These are phyloP conservation scores for Camellia lanceoleosa DNA, from an alignment of 148 eudicot species.

Conservation along the genomic window DNA sequence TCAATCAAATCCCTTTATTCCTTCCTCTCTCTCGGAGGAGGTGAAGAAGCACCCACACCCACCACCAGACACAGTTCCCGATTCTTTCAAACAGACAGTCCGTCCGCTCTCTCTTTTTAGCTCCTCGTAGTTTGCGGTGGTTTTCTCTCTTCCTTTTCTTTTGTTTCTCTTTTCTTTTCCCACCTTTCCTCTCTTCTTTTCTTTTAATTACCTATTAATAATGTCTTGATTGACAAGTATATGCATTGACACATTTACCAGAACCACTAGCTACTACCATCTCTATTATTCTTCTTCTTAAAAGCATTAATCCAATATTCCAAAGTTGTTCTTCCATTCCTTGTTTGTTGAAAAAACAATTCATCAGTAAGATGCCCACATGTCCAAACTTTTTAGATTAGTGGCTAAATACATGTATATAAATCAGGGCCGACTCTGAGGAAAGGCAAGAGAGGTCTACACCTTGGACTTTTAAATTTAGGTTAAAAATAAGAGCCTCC, in stretches of 20 bases:
- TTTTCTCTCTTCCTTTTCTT: slow-evolving; percentile 16
- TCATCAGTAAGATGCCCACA: slow-evolving; percentile 14
- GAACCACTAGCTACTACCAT: not conserved
- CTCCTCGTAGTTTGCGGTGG: slow-evolving; percentile 39
- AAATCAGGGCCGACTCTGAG: no score
- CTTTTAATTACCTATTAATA: slow-evolving; percentile 7
- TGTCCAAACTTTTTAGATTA: slow-evolving; percentile 22
- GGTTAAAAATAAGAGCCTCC: no score
- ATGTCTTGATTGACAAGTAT: slow-evolving; percentile 19
- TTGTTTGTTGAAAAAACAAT: slow-evolving; percentile 7
- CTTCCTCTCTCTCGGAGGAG: no score
- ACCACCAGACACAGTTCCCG: slow-evolving; percentile 27
- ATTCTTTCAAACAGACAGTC: slow-evolving; percentile 71
- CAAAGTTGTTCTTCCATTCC: slow-evolving; percentile 8
- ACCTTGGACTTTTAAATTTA: no score
- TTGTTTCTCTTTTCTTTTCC: not conserved
- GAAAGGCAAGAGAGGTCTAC: no score
- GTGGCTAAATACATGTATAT: slow-evolving; percentile 20
- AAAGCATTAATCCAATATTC: not conserved
- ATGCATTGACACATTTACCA: not conserved
- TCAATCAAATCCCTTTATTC: no score
- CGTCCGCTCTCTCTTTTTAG: slow-evolving; percentile 52
- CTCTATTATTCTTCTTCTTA: not conserved
- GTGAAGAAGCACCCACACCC: no score
- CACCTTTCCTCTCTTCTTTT: slow-evolving; percentile 5